Conservation (phyloP, 1,284 basidiomycete species). For the Stygiomarasmius scandens region DNA sequence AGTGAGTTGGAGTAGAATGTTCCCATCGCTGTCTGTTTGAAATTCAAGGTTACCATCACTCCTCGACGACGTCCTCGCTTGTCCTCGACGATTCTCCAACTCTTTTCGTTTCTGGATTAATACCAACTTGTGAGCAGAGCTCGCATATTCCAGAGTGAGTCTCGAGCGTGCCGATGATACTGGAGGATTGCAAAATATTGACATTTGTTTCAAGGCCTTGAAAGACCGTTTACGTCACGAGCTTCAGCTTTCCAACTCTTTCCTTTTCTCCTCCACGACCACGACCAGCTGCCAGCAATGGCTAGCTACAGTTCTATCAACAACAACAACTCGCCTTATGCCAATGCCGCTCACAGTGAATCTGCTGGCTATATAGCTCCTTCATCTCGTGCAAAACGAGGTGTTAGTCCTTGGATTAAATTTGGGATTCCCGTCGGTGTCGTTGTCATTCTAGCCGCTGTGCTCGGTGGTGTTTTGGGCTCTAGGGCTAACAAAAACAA, state of each 20-base stretch:
- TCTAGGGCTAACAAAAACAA: slow-evolving; percentile 49
- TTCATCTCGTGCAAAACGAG: slow-evolving; percentile 34
- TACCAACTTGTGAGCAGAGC: neutral
- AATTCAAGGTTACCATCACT: too few relatives aligned
- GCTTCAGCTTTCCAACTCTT: neutral
- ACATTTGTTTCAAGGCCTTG: neutral
- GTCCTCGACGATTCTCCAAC: too few relatives aligned
- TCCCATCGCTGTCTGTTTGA: too few relatives aligned
- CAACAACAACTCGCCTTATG: neutral
- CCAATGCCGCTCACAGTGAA: slow-evolving; percentile 41
- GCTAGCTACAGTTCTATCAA: neutral
- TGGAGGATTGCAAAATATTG: neutral
- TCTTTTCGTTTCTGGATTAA: neutral
- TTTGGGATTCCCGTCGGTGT: slow-evolving; percentile 67
- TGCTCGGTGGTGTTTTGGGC: slow-evolving; percentile 80
- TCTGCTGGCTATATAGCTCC: slow-evolving; percentile 70
- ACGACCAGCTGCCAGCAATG: neutral
- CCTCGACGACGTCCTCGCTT: too few relatives aligned
- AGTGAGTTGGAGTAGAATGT: too few relatives aligned
- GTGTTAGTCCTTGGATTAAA: slow-evolving; percentile 61
- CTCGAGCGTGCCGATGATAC: neutral
- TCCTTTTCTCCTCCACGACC: neutral
- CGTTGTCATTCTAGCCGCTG: slow-evolving; percentile 72
- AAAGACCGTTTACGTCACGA: neutral
- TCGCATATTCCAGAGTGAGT: neutral